These are phyloP conservation scores for Phytophthora sansomeana DNA, from an alignment of 352 stramenopile species.

Conservation along the genomic window DNA sequence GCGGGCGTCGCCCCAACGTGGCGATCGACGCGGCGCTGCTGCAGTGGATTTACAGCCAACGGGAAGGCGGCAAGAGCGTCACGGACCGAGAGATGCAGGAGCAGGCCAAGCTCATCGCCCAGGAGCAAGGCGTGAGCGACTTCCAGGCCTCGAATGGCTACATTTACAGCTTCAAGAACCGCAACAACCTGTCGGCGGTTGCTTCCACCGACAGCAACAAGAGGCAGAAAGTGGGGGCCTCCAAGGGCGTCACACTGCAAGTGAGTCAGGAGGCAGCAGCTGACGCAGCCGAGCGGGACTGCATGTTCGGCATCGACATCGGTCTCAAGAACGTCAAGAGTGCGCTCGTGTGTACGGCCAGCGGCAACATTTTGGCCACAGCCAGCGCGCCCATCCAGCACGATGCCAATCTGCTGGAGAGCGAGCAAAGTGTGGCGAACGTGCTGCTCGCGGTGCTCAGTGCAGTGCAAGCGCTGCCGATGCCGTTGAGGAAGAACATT, in stretches of 20 bases:
- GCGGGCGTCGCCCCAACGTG: slow-evolving; percentile 28
- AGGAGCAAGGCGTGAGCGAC: slow-evolving; percentile 18
- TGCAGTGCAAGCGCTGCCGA: slow-evolving; percentile 44
- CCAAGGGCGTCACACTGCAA: slow-evolving; percentile 10
- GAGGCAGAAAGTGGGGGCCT: neutral
- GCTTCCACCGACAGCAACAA: neutral
- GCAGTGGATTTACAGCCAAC: slow-evolving; percentile 30
- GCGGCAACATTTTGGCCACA: slow-evolving; percentile 41
- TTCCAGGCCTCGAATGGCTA: slow-evolving; percentile 45
- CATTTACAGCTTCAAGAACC: slow-evolving; percentile 41
- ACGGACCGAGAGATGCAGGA: slow-evolving; percentile 42
- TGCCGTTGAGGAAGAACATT: slow-evolving; percentile 21
- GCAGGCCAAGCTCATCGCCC: slow-evolving; percentile 27
- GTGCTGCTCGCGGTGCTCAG: slow-evolving; percentile 41
- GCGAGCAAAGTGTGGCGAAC: slow-evolving; percentile 43
- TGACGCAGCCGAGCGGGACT: slow-evolving; percentile 15
- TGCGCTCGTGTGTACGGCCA: slow-evolving; percentile 44
- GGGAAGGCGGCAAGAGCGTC: slow-evolving; percentile 10
- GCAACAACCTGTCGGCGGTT: slow-evolving; percentile 23
- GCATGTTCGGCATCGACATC: slow-evolving; percentile 67
- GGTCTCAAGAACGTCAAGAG: slow-evolving; percentile 77
- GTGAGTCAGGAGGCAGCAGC: slow-evolving; percentile 15
- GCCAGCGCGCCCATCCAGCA: slow-evolving; percentile 38
- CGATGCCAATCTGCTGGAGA: slow-evolving; percentile 22
- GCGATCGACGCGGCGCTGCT: slow-evolving; percentile 35